Evolutionary conservation across 2,329 filamentous ascomycete genomes (phyloP).

Genomic region (Rutstroemia sp.): DNA sequence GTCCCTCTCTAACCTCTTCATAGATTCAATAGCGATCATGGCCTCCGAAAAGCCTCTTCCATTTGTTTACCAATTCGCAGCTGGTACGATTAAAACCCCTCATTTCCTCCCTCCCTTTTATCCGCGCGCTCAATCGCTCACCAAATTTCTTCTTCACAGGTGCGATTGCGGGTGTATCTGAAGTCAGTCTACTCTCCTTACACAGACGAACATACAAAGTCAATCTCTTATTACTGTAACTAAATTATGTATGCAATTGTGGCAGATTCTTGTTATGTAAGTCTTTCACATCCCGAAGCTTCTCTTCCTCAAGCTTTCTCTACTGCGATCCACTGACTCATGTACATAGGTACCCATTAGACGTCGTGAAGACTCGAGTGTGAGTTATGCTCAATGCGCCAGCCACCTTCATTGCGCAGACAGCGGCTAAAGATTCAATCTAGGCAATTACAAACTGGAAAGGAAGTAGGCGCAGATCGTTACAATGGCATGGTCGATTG

Average conservation of each 20-base stretch:
- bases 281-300: slow-evolving; percentile 26
- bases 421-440: slow-evolving; percentile 12
- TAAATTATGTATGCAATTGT: slow-evolving; percentile 22
- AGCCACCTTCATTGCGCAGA: background rate
- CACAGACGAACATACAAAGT: background rate
- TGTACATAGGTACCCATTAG: slow-evolving; percentile 86
- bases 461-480: slow-evolving; percentile 65
- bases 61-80: slow-evolving; percentile 91
- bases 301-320: background rate
- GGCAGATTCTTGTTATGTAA: slow-evolving; percentile 81
- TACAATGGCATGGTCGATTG: slow-evolving; percentile 99
- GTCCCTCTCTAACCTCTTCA: background rate
- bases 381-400: slow-evolving; percentile 40
- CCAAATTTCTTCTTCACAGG: slow-evolving; percentile 38
- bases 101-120: background rate
- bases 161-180: slow-evolving; percentile 94
- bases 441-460: slow-evolving; percentile 81
- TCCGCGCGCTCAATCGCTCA: slow-evolving; percentile 23
- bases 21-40: slow-evolving; percentile 41
- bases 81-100: slow-evolving; percentile 49
- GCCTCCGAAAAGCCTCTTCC: slow-evolving; percentile 69
- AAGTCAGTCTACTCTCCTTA: slow-evolving; percentile 51
- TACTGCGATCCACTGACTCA: slow-evolving; percentile 12
- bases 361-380: slow-evolving; percentile 98
- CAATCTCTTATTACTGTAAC: background rate